A percentile compares a stretch with the other conserved stretches of the same genome.
Evolutionary conservation across 495 filamentous ascomycete species (phyloP).

Genomic region (Penicilliopsis zonata): DNA sequence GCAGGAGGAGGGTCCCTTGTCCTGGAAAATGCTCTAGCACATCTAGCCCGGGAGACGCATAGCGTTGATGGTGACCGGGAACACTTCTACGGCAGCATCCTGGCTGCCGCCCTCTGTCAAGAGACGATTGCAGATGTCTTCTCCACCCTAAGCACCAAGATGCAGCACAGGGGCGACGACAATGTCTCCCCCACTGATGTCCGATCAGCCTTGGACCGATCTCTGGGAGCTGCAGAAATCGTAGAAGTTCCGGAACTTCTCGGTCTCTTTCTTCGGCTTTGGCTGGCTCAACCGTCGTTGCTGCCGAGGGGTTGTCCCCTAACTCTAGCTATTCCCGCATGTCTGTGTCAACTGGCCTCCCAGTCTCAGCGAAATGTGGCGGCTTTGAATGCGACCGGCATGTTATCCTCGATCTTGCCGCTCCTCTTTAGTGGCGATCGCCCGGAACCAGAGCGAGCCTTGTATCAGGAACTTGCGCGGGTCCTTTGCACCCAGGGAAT

Average conservation of each 20-base stretch:
- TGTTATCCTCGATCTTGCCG: conserved; percentile 61
- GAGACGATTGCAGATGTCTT: conserved; percentile 44
- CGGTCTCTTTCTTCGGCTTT: conserved; percentile 29
- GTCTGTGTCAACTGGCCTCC: conserved; percentile 30
- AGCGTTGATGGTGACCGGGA: conserved; percentile 46
- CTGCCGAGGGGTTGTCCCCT: conserved; percentile 14
- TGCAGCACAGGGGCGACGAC: conserved; percentile 6
- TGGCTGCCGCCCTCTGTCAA: conserved; percentile 73
- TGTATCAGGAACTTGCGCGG: conserved; percentile 40
- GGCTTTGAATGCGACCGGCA: conserved; percentile 64
- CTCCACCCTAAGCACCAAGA: conserved; percentile 18
- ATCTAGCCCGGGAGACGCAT: conserved; percentile 42
- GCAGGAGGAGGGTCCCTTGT: conserved; percentile 64
- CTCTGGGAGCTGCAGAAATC: conserved; percentile 25
- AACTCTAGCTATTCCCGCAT: conserved; percentile 26
- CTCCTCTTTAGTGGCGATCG: conserved; percentile 43
- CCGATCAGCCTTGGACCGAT: conserved; percentile 20
- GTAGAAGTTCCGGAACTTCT: conserved; percentile 30
- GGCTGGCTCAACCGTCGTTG: conserved; percentile 20
- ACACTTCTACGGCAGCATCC: conserved; percentile 72
- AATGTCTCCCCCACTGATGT: conserved; percentile 10
- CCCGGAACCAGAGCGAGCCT: conserved; percentile 37
- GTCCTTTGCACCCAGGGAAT: conserved; percentile 44
- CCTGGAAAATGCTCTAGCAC: conserved; percentile 56
- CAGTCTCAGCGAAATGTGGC: conserved; percentile 64